Evolutionary conservation across 352 stramenopile species (phyloP).

Genomic region (Pythium periplocum): DNA sequence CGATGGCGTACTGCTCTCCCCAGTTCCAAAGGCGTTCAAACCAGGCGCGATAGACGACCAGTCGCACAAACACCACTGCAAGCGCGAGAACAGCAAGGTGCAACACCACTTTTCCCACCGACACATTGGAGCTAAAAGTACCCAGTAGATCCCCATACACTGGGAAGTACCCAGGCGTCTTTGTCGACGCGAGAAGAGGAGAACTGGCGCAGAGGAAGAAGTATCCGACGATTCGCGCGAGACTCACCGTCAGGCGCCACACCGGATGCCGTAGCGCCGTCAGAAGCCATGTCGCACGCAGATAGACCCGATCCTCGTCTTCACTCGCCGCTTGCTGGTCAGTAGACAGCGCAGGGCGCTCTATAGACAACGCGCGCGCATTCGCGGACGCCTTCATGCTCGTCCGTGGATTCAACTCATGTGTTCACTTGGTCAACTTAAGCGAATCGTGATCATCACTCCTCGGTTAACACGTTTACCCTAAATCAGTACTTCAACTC

Average conservation of each 20-base stretch:
- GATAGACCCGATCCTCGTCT: conserved; percentile 5
- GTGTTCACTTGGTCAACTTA: too few species aligned
- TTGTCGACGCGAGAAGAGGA: conserved; percentile 28
- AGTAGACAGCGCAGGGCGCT: too few species aligned
- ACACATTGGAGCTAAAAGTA: conserved; percentile 14
- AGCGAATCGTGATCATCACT: too few species aligned
- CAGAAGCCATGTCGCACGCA: conserved; percentile 25
- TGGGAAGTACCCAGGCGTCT: conserved; percentile 29
- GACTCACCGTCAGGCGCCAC: conserved; percentile 29
- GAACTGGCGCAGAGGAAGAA: conserved; percentile 38
- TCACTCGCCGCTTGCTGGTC: neutral
- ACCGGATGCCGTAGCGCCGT: conserved; percentile 35
- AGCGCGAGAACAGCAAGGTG: conserved; percentile 16
- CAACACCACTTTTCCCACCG: conserved; percentile 28
- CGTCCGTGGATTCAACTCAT: too few species aligned
- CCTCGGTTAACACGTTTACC: neutral
- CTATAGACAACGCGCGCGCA: too few species aligned
- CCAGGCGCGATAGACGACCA: conserved; percentile 31
- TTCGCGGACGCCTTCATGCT: too few species aligned
- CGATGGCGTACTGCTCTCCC: conserved; percentile 22
- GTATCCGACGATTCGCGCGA: conserved; percentile 23
- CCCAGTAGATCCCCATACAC: conserved; percentile 28
- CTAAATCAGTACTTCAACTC: neutral
- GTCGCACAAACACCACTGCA: conserved; percentile 28
- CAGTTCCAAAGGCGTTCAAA: conserved; percentile 48